Percentiles rank a stretch among this genome's conserved stretches.
phyloP scores from a whole-genome alignment of 139 green algal genomes.

The Auxenochlorella pyrenoidosa region DNA sequence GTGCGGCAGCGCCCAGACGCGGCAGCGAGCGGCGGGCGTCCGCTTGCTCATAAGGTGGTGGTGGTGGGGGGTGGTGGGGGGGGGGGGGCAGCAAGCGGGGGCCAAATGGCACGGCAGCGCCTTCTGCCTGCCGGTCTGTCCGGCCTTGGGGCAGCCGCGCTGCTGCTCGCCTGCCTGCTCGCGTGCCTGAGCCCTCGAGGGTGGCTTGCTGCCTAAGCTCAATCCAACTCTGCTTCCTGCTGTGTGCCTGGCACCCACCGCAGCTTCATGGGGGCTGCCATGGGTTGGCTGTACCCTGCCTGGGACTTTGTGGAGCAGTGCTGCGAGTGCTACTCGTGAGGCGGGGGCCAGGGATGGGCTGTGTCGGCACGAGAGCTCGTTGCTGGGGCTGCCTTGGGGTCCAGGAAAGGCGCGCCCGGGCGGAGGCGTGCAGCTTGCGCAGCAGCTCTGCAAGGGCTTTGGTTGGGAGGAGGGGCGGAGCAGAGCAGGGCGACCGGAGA shows the following conservation, averaged over 20 bases:
- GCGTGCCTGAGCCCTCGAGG: no score
- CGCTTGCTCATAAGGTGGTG: constrained; percentile 63
- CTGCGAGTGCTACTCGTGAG: constrained; percentile 44
- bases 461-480: no score
- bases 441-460: neutral
- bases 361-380: neutral
- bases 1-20: neutral
- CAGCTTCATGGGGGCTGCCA: constrained; percentile 70
- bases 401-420: no score
- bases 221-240: neutral
- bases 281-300: constrained; percentile 49
- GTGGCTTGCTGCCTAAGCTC: neutral
- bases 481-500: neutral
- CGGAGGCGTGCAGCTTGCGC: no score
- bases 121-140: neutral
- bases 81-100: no score
- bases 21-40: constrained; percentile 49
- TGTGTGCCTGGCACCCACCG: neutral
- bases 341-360: neutral
- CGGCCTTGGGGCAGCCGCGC: no score
- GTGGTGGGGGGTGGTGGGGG: neutral
- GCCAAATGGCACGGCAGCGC: no score
- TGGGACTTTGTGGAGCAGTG: constrained; percentile 60
- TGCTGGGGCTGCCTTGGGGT: no score
- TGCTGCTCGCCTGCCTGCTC: no score